Evolutionary conservation across 768 basidiomycete genomes (phyloP).

Genomic region (Collybiopsis confluens): DNA sequence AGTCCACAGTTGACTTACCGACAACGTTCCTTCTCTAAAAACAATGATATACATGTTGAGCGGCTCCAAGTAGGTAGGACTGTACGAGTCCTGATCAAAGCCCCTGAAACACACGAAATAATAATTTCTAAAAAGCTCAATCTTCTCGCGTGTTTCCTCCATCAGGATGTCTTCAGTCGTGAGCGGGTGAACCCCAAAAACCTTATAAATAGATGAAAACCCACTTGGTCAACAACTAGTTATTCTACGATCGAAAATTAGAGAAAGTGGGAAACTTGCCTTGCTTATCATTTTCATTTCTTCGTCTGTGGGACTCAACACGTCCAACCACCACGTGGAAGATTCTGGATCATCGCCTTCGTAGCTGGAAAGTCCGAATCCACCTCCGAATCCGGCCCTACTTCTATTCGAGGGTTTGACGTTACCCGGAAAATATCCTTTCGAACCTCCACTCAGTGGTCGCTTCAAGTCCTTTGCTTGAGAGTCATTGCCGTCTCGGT

Average conservation of each 20-base stretch:
- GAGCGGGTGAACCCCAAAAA: conserved; percentile 94
- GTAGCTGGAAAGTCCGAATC: conserved; percentile 15
- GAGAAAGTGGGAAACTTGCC: conserved; percentile 53
- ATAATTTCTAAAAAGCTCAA: conserved; percentile 97
- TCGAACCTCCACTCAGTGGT: conserved; percentile 1
- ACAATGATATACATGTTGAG: conserved; percentile 99
- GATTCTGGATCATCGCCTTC: conserved; percentile 50
- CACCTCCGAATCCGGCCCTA: conserved; percentile 4
- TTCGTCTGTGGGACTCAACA: conserved; percentile 90
- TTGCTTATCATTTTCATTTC: conserved; percentile 98
- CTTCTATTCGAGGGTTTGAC: conserved; percentile 14
- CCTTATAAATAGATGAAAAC: conserved; percentile 43
- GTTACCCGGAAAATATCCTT: conserved; percentile 15
- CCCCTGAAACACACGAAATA: conserved; percentile 99
- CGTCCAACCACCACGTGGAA: conserved; percentile 96
- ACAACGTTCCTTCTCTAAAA: conserved; percentile 93
- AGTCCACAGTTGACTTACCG: conserved; percentile 65
- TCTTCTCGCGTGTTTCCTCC: conserved; percentile 99
- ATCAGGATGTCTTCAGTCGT: conserved; percentile 99
- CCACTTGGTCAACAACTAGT: conserved; percentile 2
- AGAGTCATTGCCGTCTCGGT: conserved; percentile 12
- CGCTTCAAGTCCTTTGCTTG: not conserved
- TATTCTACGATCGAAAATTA: not conserved
- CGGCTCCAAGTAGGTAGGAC: conserved; percentile 94
- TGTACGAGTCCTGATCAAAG: conserved; percentile 98